Conservation (phyloP, 139 green algal species). For the Dunaliella sp. region DNA sequence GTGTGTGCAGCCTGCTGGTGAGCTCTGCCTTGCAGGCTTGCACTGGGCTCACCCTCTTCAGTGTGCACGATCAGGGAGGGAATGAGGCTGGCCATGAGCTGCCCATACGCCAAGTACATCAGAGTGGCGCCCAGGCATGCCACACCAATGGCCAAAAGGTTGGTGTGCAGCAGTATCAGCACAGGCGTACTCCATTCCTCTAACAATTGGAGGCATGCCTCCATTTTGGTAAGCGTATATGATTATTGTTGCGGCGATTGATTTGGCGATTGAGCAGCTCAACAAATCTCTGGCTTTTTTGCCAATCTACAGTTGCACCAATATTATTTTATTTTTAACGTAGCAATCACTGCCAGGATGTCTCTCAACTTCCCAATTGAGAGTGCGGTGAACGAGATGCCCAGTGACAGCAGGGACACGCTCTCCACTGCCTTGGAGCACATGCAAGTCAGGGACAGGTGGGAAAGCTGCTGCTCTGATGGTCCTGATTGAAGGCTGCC, state of each 20-base stretch:
- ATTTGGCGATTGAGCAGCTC: too few species aligned
- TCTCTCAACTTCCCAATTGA: slow-evolving; percentile 24
- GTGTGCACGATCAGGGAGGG: neutral
- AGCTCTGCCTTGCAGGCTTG: neutral
- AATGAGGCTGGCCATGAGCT: neutral
- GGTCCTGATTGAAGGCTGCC: too few species aligned
- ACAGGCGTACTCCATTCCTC: too few species aligned
- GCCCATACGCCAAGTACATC: neutral
- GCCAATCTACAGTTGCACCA: too few species aligned
- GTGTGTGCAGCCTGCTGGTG: neutral
- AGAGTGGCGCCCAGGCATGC: neutral
- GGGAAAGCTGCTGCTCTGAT: too few species aligned
- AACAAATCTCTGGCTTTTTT: too few species aligned
- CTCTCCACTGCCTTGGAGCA: slow-evolving; percentile 61
- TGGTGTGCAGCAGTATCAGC: too few species aligned
- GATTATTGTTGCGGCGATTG: too few species aligned
- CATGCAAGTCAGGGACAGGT: slow-evolving; percentile 90
- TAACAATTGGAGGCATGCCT: too few species aligned
- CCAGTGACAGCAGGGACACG: slow-evolving; percentile 29
- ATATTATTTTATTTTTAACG: too few species aligned
- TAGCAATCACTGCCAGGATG: too few species aligned
- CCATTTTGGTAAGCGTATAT: too few species aligned
- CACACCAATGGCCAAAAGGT: neutral
- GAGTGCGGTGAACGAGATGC: slow-evolving; percentile 16
- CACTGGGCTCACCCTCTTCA: neutral